Evolutionary conservation across 2,329 filamentous ascomycete species (phyloP).

Genomic region (Thelonectria discophora): DNA sequence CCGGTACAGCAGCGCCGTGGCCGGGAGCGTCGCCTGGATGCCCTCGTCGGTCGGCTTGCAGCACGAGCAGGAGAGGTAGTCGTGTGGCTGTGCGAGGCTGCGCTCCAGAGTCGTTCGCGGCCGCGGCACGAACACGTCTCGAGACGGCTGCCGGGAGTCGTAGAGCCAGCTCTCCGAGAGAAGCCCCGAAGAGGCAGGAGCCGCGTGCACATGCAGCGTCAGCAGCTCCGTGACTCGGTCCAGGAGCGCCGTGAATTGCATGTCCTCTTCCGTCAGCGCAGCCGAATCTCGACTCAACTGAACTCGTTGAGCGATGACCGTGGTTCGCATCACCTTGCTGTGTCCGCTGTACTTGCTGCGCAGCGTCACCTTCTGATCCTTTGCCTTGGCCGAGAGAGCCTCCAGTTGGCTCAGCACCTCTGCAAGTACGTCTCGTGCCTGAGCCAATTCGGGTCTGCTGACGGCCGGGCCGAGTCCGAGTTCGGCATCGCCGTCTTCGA

Average conservation of each 20-base stretch:
- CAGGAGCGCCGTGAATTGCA: conserved; percentile 72
- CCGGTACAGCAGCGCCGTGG: conserved; percentile 79
- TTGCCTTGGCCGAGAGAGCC: conserved; percentile 55
- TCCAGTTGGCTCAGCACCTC: conserved; percentile 57
- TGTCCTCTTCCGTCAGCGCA: conserved; percentile 74
- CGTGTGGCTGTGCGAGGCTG: conserved; percentile 75
- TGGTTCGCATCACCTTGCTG: conserved; percentile 75
- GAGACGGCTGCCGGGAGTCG: conserved; percentile 73
- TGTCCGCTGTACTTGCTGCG: conserved; percentile 80
- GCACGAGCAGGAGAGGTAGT: conserved; percentile 79
- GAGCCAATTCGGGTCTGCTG: conserved; percentile 44
- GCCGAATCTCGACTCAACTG: conserved; percentile 80
- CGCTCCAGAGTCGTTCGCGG: conserved; percentile 77
- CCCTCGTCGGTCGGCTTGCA: conserved; percentile 62
- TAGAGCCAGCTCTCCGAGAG: conserved; percentile 80
- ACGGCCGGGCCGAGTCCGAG: conserved; percentile 47
- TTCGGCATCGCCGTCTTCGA: conserved; percentile 49
- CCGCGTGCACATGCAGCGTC: conserved; percentile 36
- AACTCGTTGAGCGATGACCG: conserved; percentile 82
- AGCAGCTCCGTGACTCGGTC: conserved; percentile 54
- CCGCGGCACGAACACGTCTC: conserved; percentile 78
- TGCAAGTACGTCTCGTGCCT: conserved; percentile 48
- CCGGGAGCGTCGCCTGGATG: conserved; percentile 69
- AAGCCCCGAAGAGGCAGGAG: conserved; percentile 57
- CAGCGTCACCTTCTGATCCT: conserved; percentile 60